Conservation (phyloP, 805 yeast genomes). For the Yamadazyma phyllophila region DNA sequence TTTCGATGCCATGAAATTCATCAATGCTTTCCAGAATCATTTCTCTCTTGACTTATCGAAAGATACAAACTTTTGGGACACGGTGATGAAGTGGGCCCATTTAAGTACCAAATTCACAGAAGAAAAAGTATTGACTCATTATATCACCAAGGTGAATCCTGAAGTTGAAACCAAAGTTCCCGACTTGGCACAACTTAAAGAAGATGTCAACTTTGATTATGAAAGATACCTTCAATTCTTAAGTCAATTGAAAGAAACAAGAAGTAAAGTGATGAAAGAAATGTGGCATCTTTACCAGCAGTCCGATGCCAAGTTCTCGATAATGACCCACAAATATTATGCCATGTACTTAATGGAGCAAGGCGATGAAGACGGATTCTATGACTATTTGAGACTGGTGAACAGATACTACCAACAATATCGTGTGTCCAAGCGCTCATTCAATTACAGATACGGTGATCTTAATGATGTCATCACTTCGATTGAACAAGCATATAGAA, state of each 20-base stretch:
- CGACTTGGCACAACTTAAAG: constrained; percentile 25
- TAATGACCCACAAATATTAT: constrained; percentile 23
- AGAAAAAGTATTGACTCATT: constrained; percentile 25
- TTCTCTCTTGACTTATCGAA: constrained; percentile 22
- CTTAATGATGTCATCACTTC: constrained; percentile 13
- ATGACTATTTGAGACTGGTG: constrained; percentile 20
- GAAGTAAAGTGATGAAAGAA: constrained; percentile 26
- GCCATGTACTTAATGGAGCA: constrained; percentile 24
- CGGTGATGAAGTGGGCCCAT: constrained; percentile 37
- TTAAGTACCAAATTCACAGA: constrained; percentile 29
- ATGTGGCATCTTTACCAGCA: constrained; percentile 36
- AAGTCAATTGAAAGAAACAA: constrained; percentile 21
- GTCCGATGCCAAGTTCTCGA: constrained; percentile 21
- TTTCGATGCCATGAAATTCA: constrained; percentile 31
- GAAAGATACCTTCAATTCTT: constrained; percentile 32
- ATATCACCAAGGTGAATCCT: constrained; percentile 18
- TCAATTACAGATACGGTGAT: constrained; percentile 15
- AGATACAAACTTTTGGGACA: constrained; percentile 34
- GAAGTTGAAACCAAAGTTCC: constrained; percentile 3
- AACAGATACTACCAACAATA: constrained; percentile 15
- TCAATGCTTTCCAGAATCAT: constrained; percentile 33
- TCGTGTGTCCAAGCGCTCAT: constrained; percentile 14
- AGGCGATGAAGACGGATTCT: constrained; percentile 17
- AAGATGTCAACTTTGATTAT: constrained; percentile 37
- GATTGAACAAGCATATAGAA: constrained; percentile 17